Percentiles rank a stretch among this genome's conserved stretches.
Evolutionary conservation across 1,139 yeast genomes (phyloP).

Genomic region (Candida sanyaensis): DNA sequence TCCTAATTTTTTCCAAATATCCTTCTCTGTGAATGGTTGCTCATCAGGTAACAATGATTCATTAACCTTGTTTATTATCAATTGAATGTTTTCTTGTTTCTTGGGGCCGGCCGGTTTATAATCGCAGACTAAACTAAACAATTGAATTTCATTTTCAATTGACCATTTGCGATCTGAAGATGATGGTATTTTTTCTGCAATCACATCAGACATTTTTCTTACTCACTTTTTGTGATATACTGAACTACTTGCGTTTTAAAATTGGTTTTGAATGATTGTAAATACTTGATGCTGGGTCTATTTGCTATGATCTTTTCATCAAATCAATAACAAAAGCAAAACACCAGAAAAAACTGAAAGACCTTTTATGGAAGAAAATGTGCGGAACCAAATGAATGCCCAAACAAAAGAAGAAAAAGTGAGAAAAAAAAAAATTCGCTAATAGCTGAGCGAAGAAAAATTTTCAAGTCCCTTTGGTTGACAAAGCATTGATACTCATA

Average conservation of each 20-base stretch:
- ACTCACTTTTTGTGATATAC: too few species aligned
- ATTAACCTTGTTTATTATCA: slow-evolving; percentile 57
- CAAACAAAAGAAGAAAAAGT: too few species aligned
- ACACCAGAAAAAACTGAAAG: not conserved
- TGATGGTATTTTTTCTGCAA: not conserved
- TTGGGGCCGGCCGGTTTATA: slow-evolving; percentile 65
- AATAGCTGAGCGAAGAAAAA: not conserved
- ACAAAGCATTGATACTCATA: not conserved
- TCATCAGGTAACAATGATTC: slow-evolving; percentile 19
- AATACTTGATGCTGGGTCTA: too few species aligned
- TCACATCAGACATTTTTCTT: not conserved
- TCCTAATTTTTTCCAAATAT: slow-evolving; percentile 60
- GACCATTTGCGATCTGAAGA: slow-evolving; percentile 43
- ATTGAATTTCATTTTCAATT: slow-evolving; percentile 63
- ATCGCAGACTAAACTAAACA: slow-evolving; percentile 67
- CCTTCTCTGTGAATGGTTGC: slow-evolving; percentile 38
- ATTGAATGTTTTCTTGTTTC: slow-evolving; percentile 60
- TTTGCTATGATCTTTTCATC: not conserved
- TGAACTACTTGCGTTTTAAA: too few species aligned
- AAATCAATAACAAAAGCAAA: not conserved
- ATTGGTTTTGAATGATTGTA: too few species aligned
- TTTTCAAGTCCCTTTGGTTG: not conserved
- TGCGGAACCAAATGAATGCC: too few species aligned
- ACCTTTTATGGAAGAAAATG: too few species aligned
- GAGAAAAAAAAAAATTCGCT: too few species aligned